phyloP scores from a whole-genome alignment of 371 early-diverging fungal species.

The Dipsacomyces acuminosporus region DNA sequence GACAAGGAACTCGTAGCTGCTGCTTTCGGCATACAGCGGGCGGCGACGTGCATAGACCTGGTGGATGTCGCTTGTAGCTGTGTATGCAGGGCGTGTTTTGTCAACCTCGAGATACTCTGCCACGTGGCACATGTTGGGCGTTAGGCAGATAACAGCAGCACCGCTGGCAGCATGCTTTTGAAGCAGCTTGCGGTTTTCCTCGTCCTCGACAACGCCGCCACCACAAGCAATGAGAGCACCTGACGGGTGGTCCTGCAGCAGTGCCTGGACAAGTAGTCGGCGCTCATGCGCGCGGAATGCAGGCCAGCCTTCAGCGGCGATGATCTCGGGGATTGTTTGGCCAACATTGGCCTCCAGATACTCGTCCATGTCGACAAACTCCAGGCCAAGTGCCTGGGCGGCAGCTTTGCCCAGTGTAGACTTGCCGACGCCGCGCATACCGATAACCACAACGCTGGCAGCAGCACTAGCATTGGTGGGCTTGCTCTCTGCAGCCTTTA shows the following conservation, averaged over 20 bases:
- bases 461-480: neutral
- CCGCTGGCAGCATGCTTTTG: slow-evolving; percentile 53
- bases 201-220: slow-evolving; percentile 90
- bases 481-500: neutral
- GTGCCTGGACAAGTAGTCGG: slow-evolving; percentile 53
- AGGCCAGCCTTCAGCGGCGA: slow-evolving; percentile 80
- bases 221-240: slow-evolving; percentile 85
- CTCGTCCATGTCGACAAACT: slow-evolving; percentile 86
- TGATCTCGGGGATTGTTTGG: slow-evolving; percentile 70
- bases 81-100: slow-evolving; percentile 78
- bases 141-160: slow-evolving; percentile 74
- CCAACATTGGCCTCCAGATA: slow-evolving; percentile 66
- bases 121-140: slow-evolving; percentile 76
- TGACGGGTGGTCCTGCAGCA: slow-evolving; percentile 51
- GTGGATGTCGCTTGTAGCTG: slow-evolving; percentile 63
- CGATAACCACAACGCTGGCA: slow-evolving; percentile 79
- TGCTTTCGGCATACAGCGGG: slow-evolving; percentile 71
- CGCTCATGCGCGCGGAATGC: slow-evolving; percentile 82
- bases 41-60: slow-evolving; percentile 76
- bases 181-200: slow-evolving; percentile 61
- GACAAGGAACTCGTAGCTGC: slow-evolving; percentile 70
- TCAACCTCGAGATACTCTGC: slow-evolving; percentile 72
- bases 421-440: slow-evolving; percentile 98
- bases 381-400: slow-evolving; percentile 60
- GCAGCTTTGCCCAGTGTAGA: slow-evolving; percentile 78